phyloP scores from a whole-genome alignment of 306 rosid species.

The Sechiopsis laciniata region DNA sequence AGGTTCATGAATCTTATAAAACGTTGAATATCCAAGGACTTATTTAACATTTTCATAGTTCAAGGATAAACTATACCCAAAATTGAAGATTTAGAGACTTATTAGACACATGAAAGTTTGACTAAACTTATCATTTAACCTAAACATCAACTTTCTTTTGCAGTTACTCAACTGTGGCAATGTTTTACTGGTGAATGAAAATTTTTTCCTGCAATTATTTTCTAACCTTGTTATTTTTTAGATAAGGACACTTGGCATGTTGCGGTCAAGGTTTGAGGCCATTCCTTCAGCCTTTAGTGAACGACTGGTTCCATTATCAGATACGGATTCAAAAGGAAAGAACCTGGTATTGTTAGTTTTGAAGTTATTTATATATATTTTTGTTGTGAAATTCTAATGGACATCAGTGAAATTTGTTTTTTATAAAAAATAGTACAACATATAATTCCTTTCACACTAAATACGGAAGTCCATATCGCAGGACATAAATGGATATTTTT shows the following conservation, averaged over 20 bases:
- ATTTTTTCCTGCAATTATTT: conserved; percentile 25
- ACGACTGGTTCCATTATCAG: conserved; percentile 59
- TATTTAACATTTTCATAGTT: not conserved
- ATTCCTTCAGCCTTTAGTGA: conserved; percentile 66
- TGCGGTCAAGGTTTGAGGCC: conserved; percentile 75
- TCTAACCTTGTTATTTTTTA: conserved; percentile 34
- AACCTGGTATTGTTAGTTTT: conserved; percentile 31
- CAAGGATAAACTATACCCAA: not conserved
- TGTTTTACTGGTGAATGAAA: not conserved
- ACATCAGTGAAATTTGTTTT: not conserved
- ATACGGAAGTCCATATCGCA: not conserved
- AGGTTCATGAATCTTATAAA: not conserved
- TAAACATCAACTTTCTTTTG: not conserved
- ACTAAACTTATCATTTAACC: not conserved
- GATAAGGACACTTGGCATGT: conserved; percentile 99
- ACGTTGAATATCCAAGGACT: not conserved
- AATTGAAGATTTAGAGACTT: not conserved
- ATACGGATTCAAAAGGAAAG: conserved; percentile 24
- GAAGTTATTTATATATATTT: not conserved
- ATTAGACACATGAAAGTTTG: too few relatives aligned
- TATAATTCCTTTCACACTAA: not conserved
- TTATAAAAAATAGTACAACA: not conserved
- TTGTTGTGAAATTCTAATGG: conserved; percentile 12
- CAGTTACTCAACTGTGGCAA: not conserved
- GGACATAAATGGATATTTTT: not conserved